Evolutionary conservation across 768 basidiomycete species (phyloP).

Genomic region (Mrakia frigida): DNA sequence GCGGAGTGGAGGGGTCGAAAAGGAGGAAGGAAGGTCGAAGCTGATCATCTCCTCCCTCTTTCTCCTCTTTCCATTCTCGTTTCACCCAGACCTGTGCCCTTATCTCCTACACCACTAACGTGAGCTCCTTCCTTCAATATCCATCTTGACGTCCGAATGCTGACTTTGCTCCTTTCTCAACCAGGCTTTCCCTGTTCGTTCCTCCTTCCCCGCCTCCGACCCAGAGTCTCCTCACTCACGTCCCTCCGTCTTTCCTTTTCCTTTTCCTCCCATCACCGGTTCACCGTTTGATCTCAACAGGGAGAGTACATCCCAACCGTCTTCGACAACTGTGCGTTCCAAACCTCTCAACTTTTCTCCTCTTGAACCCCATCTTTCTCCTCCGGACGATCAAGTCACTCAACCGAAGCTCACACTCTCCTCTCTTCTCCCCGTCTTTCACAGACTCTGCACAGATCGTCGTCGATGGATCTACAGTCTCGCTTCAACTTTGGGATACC

Average conservation of each 20-base stretch:
- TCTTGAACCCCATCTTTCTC: not conserved
- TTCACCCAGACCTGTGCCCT: slow-evolving; percentile 75
- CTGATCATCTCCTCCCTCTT: slow-evolving; percentile 2
- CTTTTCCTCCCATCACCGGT: not conserved
- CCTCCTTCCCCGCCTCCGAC: not conserved
- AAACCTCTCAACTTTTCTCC: not conserved
- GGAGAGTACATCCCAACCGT: slow-evolving; percentile 67
- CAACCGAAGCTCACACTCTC: not conserved
- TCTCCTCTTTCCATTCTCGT: not conserved
- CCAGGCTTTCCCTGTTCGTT: slow-evolving; percentile 25
- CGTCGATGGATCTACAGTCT: slow-evolving; percentile 81
- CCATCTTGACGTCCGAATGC: too few species aligned
- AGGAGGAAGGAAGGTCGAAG: not conserved
- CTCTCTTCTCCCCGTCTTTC: not conserved
- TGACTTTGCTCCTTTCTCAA: not conserved
- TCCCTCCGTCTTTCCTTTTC: not conserved
- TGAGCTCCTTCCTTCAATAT: not conserved
- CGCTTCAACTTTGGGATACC: slow-evolving; percentile 98
- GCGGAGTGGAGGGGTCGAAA: too few species aligned
- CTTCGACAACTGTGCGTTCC: slow-evolving; percentile 78
- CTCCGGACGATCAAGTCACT: not conserved
- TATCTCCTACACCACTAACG: slow-evolving; percentile 93
- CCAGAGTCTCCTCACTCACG: not conserved
- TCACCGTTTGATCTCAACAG: slow-evolving; percentile 39
- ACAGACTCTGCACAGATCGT: slow-evolving; percentile 55